phyloP scores from a whole-genome alignment of 768 basidiomycete species.

The Rhodotorula kratochvilovae region DNA sequence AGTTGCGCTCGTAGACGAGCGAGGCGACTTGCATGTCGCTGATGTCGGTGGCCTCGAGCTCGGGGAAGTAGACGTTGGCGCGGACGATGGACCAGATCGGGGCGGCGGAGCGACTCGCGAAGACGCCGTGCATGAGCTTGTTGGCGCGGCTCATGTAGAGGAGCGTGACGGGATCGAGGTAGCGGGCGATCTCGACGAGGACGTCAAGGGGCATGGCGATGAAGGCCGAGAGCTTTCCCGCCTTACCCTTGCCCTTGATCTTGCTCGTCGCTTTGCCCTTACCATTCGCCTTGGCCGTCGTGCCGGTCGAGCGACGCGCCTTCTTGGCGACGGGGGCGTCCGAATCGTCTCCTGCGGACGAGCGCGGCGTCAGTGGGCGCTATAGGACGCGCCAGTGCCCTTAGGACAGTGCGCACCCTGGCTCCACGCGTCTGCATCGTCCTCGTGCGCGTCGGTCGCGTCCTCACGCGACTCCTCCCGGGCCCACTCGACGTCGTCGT shows the following conservation, averaged over 20 bases:
- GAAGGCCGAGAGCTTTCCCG: neutral
- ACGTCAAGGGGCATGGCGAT: neutral
- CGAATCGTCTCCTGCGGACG: neutral
- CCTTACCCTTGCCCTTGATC: neutral
- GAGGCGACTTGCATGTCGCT: neutral
- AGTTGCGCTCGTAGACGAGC: slow-evolving; percentile 5
- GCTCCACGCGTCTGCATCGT: neutral
- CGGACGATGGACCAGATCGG: neutral
- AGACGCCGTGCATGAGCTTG: neutral
- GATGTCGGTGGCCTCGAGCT: neutral
- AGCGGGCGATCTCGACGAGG: neutral
- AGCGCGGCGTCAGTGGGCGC: neutral
- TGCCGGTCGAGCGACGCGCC: neutral
- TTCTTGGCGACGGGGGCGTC: neutral
- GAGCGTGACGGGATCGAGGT: neutral
- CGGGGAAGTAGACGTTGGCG: neutral
- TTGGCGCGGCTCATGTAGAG: neutral
- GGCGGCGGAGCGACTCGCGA: neutral
- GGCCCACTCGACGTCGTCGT: neutral
- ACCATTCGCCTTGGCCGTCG: neutral
- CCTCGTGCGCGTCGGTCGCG: too few species aligned
- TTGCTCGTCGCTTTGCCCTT: neutral
- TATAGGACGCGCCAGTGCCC: too few species aligned
- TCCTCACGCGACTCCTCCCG: neutral
- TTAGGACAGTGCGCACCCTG: neutral